phyloP scores from a whole-genome alignment of 1,139 yeast genomes.

The Geotrichum australiense region DNA sequence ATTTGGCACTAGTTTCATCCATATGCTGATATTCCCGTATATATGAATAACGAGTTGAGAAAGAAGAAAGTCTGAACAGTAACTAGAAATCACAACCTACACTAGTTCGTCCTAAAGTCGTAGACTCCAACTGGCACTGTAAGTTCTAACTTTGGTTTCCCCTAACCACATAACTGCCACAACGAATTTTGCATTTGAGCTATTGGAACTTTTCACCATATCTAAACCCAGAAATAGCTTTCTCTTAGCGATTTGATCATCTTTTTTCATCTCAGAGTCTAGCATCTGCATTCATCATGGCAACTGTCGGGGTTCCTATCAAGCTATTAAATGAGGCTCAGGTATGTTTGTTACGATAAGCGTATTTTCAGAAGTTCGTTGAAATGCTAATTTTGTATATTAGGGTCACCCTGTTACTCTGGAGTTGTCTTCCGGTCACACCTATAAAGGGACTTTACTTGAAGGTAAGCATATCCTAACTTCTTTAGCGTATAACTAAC shows the following conservation, averaged over 20 bases:
- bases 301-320: slow-evolving; percentile 65
- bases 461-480: slow-evolving; percentile 56
- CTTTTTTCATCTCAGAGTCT: no score
- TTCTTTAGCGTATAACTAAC: neutral
- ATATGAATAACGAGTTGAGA: no score
- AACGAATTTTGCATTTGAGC: no score
- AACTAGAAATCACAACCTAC: no score
- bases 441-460: slow-evolving; percentile 76
- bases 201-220: no score
- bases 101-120: no score
- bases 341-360: neutral
- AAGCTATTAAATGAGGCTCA: slow-evolving; percentile 64
- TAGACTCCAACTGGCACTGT: no score
- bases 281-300: slow-evolving; percentile 15
- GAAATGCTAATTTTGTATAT: slow-evolving; percentile 3
- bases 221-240: no score
- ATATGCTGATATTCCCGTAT: no score
- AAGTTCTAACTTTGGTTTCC: no score
- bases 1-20: no score
- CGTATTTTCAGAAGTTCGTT: neutral
- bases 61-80: no score
- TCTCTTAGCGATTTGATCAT: neutral
- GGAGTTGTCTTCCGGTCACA: slow-evolving; percentile 80
- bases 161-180: slow-evolving; percentile 6
- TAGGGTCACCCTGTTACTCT: slow-evolving; percentile 79